A percentile compares a stretch with the other conserved stretches of the same genome.
phyloP scores from a whole-genome alignment of 805 yeast species.

The Metschnikowia cerradonensis region DNA sequence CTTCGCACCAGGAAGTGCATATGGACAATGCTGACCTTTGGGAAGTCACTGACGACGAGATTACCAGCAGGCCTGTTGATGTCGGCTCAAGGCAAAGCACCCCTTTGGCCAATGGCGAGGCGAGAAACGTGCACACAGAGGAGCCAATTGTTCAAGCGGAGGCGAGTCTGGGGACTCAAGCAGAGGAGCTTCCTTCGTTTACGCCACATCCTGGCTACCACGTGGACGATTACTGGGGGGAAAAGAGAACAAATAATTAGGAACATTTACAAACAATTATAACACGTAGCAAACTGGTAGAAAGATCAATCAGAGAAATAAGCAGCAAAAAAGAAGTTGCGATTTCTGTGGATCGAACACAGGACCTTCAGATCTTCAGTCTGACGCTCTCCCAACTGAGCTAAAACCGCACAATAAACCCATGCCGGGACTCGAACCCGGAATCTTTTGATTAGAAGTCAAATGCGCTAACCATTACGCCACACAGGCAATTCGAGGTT shows the following conservation, averaged over 20 bases:
- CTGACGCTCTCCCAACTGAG: slow-evolving; percentile 33
- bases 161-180: neutral
- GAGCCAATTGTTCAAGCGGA: neutral
- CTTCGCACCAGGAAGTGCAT: neutral
- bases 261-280: too few relatives aligned
- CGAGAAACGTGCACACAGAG: neutral
- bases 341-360: slow-evolving; percentile 31
- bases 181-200: slow-evolving; percentile 39
- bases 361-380: slow-evolving; percentile 17
- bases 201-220: slow-evolving; percentile 43
- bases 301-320: too few relatives aligned
- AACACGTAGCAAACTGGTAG: too few relatives aligned
- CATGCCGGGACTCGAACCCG: slow-evolving; percentile 19
- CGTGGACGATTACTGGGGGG: slow-evolving; percentile 47
- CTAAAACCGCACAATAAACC: slow-evolving; percentile 27
- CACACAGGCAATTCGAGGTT: slow-evolving; percentile 13
- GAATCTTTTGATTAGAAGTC: too few relatives aligned
- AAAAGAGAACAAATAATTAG: slow-evolving; percentile 11
- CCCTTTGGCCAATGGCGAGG: neutral
- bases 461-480: slow-evolving; percentile 18
- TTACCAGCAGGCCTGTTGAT: slow-evolving; percentile 1
- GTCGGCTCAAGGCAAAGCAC: neutral
- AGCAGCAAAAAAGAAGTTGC: slow-evolving; percentile 14
- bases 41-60: slow-evolving; percentile 1
- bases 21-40: neutral